These are phyloP conservation scores for Talaromyces liani DNA, from an alignment of 495 filamentous ascomycete species.

Conservation along the genomic window DNA sequence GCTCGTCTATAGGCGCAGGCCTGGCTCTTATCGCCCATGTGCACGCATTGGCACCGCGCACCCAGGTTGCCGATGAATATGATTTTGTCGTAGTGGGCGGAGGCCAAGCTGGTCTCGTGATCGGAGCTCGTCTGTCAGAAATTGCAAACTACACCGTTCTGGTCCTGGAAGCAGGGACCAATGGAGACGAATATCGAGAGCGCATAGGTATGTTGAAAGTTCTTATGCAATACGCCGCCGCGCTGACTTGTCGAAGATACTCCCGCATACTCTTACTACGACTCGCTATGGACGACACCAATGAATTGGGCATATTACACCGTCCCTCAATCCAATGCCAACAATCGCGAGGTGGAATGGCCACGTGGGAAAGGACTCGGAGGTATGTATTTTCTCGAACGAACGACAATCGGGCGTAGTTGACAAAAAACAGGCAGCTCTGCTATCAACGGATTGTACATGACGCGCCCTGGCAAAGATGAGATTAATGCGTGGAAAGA, in stretches of 20 bases:
- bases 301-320: slow-evolving; percentile 31
- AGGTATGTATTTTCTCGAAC: slow-evolving; percentile 15
- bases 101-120: slow-evolving; percentile 28
- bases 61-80: slow-evolving; percentile 25
- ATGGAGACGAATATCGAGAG: slow-evolving; percentile 26
- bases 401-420: no score
- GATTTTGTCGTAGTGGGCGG: slow-evolving; percentile 44
- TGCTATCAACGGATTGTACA: slow-evolving; percentile 28
- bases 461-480: slow-evolving; percentile 25
- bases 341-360: slow-evolving; percentile 25
- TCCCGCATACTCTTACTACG: slow-evolving; percentile 26
- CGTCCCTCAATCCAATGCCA: slow-evolving; percentile 23
- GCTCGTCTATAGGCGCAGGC: slow-evolving; percentile 5
- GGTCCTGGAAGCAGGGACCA: slow-evolving; percentile 35
- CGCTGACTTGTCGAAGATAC: slow-evolving; percentile 17
- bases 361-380: slow-evolving; percentile 32
- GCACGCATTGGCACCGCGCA: slow-evolving; percentile 20
- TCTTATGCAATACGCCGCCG: neutral
- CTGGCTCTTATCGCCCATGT: slow-evolving; percentile 6
- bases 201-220: slow-evolving; percentile 20
- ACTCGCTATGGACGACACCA: slow-evolving; percentile 28
- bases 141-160: slow-evolving; percentile 28
- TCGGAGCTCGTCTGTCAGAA: slow-evolving; percentile 19
- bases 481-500: slow-evolving; percentile 27
- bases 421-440: slow-evolving; percentile 21